Evolutionary conservation across 1,139 yeast genomes (phyloP).

Genomic region (Citeromyces hawaiiensis): DNA sequence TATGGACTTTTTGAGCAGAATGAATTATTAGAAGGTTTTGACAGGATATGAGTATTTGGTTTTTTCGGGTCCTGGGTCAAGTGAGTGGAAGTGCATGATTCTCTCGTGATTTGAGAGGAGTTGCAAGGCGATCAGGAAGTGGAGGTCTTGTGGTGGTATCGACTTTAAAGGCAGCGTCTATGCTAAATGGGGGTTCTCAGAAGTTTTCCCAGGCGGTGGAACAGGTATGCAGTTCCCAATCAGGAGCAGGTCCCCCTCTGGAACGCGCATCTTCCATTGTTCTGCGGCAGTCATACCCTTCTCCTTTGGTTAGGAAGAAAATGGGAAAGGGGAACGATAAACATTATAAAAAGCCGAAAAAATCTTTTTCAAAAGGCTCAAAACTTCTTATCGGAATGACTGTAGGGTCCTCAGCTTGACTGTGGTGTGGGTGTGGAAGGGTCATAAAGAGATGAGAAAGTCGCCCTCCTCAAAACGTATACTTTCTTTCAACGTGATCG

Average conservation of each 20-base stretch:
- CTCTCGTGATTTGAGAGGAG: too few species aligned
- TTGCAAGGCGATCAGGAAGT: too few species aligned
- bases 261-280: background rate
- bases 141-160: too few species aligned
- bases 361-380: background rate
- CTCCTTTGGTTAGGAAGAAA: background rate
- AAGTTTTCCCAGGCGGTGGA: background rate
- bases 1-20: too few species aligned
- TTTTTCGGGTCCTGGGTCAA: too few species aligned
- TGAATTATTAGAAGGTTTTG: too few species aligned
- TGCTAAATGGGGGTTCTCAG: background rate
- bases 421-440: conserved; percentile 12
- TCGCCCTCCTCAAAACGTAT: background rate
- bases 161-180: too few species aligned
- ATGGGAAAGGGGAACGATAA: background rate
- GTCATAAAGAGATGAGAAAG: conserved; percentile 2
- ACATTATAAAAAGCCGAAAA: background rate
- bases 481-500: background rate
- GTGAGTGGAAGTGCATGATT: too few species aligned
- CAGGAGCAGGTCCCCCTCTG: background rate
- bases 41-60: too few species aligned
- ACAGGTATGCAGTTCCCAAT: background rate
- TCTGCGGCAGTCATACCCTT: background rate
- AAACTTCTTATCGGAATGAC: conserved; percentile 12
- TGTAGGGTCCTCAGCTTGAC: conserved; percentile 14